Base-by-base conservation (phyloP, 176 grass and related monocot species). In the Hordeum vulgare region DNA sequence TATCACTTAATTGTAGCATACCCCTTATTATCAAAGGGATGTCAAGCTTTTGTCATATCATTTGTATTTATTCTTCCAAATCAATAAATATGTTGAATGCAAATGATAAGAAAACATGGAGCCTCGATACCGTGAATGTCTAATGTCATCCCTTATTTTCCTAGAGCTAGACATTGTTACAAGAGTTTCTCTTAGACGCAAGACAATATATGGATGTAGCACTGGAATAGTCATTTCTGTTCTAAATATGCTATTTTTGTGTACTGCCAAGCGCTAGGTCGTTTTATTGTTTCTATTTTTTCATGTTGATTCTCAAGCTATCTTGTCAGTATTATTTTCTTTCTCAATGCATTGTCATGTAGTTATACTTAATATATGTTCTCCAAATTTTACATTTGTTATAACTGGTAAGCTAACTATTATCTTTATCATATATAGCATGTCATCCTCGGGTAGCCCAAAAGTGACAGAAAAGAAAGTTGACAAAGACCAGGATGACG, bases 401-500 rank as follows among this genome's bases (percentile, higher is more conserved):
- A 4, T 9, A 78, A 53, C n/a, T 13, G 8, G 33, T 14, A 40
- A 20, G 10, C 12, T 71, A 44, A 11, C 11, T 63, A 18, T 25
- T 0, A 44, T 66, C 0, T 86, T 10, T 73, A 47, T 35, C 1
- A 2, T n/a, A n/a, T n/a, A n/a, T 18, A 90, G 83, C 73, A 90
- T 90, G 88, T 87, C 86, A 64, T 91, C 89, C 2, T 87, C 81
- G 11, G 74, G 77, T 5, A 89, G 85, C 59, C 66, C 89, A 23
- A 86, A 84, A 54, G 54, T 80, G 26, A 85, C 18, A 8, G 83
- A 94, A 72, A 76, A 67, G 27, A 90, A 85, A 77, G 21, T 11
- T 6, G 68, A 88, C 18, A 84, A 80, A 20, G 85, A 81, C 12
- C 61, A 54, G 17, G 23, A 85, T 9, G 66, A 83, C 0, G 68